Evolutionary conservation across 768 basidiomycete species (phyloP), one percentile per base, ranked within the genome.

Genomic region (Hygrophorus pudorinus): DNA sequence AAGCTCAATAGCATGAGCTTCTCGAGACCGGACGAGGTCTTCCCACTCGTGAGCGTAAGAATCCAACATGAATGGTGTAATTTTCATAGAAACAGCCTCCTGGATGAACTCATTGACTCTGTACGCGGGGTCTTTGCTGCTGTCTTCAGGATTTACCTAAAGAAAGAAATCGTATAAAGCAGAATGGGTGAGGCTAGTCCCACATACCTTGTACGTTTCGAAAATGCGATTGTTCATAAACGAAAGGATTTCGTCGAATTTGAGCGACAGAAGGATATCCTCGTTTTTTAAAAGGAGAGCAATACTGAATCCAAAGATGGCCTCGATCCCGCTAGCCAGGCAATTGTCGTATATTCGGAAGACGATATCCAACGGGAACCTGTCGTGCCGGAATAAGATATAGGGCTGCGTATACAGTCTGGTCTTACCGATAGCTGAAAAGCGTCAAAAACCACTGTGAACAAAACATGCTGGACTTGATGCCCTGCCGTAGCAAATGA

Each of bases 401-500:
- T n/a, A 29, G 20, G 11, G 38, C 2, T 32, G 29, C 2, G 21
- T 33, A 38, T 10, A 32, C 14, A n/a, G 11, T n/a, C 2, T 5
- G 5, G 11, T 57, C 74, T 54, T 56, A 84, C 89, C 89, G 79
- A 63, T 94, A 97, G 57, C 89, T 88, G 68, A 98, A 98, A 59
- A 99, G 65, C 0, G 96, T 98, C 58, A 99, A 70, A 63, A 98
- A 97, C 96, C 96, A 99, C 51, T 98, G 96, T 11, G 89, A 91
- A 56, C 90, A 94, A 59, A 85, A 98, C 92, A 99, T 98, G 65
- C 86, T 93, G 37, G 90, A 92, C 61, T 97, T 98, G 57, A 98
- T 68, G 24, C 93, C 94, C 62, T 96, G 87, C 24, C 93, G 78
- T 24, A 94, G 64, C 56, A 99, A 88, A 62, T 98, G 96, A 17